Base-by-base conservation (phyloP, 2,329 filamentous ascomycete genomes). In the Chaetomiaceae sp. region DNA sequence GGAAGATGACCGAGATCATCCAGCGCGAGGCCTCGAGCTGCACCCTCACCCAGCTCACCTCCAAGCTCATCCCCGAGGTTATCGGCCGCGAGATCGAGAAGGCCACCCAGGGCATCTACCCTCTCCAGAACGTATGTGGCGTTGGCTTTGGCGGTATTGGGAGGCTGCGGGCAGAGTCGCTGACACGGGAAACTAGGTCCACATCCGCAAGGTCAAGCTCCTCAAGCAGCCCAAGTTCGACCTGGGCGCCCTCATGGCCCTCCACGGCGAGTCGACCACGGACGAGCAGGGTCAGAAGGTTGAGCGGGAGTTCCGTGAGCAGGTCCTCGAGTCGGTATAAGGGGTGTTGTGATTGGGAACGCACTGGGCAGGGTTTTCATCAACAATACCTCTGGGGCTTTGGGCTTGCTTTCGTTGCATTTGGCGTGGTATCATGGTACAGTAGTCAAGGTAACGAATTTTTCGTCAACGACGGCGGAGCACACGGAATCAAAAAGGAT, bases 1-100 rank as follows among this genome's bases (percentile, higher is more conserved):
- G 91, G 84, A 97, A 99, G 90, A 99, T 99, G 94, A 88, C 84
- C 63, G 94, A 99, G 79, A 97, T 99, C 78, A 97, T 99, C 77
- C 84, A 89, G 77, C 88, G 91, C 69, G 94, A 99, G 83, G 94
- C 94, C 61, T 83, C 88, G 67, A 89, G 83, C 81, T 95, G 91
- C 85, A 95, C 91, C 63, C 85, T 99, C 65, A 87, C 89, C 68
- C 92, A 97, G 84, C 87, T 99, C 68, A 96, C 91, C 72, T 89
- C 89, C 74, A 99, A 99, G 87, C 85, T 99, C 69, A 97, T 99
- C 72, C 94, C 94, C 63, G 94, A 99, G 82, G 94, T 97, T 66
- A 97, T 99, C 75, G 94, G 94, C 68, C 91, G 94, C 72, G 94
- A 97, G 83, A 99, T 99, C 66, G 94, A 99, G 87, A 99, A 99